Evolutionary conservation across 176 grass and related monocot species (phyloP).

Genomic region (Triticum dicoccoides): DNA sequence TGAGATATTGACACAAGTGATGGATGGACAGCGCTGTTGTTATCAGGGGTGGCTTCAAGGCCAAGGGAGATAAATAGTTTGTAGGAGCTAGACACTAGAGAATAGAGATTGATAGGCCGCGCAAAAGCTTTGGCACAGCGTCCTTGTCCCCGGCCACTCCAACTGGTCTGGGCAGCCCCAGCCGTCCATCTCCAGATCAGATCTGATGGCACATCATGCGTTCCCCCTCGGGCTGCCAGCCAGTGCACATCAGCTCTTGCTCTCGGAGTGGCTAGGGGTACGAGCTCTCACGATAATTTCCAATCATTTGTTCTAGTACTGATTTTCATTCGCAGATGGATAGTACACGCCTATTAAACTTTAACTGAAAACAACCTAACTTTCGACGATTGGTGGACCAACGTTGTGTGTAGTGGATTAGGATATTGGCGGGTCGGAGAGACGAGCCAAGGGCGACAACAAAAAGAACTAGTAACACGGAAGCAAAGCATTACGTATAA

Average conservation of each 20-base stretch:
- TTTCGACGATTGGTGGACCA: neutral
- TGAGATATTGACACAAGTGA: neutral
- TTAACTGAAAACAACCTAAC: neutral
- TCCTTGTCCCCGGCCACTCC: slow-evolving; percentile 32
- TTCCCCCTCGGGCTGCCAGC: slow-evolving; percentile 28
- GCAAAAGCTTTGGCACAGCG: slow-evolving; percentile 39
- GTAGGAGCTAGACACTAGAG: neutral
- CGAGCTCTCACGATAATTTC: neutral
- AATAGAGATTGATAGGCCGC: neutral
- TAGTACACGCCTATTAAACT: neutral
- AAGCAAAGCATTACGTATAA: neutral
- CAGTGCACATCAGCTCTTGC: slow-evolving; percentile 11
- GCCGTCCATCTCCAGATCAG: slow-evolving; percentile 38
- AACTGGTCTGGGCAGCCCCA: slow-evolving; percentile 26
- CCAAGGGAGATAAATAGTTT: slow-evolving; percentile 27
- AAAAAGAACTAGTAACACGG: neutral
- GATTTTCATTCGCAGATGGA: neutral
- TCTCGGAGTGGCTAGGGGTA: neutral
- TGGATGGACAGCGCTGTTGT: slow-evolving; percentile 23
- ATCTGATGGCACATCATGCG: slow-evolving; percentile 35
- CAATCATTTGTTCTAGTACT: neutral
- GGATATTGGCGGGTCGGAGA: neutral
- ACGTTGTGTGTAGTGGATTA: neutral
- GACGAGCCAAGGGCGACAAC: neutral
- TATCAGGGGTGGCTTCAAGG: slow-evolving; percentile 36